Evolutionary conservation across 192 early-diverging fungal species (phyloP).

Genomic region (Entrophospora sp.): DNA sequence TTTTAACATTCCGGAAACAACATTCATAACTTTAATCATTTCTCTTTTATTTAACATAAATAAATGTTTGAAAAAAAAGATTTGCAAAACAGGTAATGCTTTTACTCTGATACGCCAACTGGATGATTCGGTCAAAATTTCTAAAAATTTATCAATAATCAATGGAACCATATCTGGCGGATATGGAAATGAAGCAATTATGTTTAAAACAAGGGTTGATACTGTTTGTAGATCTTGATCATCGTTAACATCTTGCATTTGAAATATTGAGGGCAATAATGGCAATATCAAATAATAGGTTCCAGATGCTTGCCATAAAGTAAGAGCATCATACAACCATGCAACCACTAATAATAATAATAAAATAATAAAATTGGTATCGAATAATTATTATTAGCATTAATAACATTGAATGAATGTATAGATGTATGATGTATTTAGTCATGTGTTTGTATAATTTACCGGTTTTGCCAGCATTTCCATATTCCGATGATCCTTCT

Average conservation of each 20-base stretch:
- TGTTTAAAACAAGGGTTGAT: constrained; percentile 38
- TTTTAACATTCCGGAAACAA: constrained; percentile 56
- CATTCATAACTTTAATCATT: constrained; percentile 53
- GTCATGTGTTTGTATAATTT: no score
- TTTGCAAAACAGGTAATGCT: constrained; percentile 76
- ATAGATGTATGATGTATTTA: no score
- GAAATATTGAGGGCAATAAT: constrained; percentile 47
- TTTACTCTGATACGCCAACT: constrained; percentile 76
- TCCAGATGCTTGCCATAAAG: constrained; percentile 37
- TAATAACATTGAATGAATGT: no score
- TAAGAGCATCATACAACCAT: constrained; percentile 53
- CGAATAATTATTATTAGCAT: no score
- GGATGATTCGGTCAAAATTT: constrained; percentile 35
- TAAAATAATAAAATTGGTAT: no score
- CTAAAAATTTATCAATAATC: constrained; percentile 46
- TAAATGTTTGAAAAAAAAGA: no score
- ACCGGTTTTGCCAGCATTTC: constrained; percentile 69
- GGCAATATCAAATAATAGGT: constrained; percentile 46
- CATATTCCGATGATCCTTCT: constrained; percentile 47
- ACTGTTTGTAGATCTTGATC: constrained; percentile 60
- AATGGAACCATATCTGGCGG: constrained; percentile 38
- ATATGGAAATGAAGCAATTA: constrained; percentile 44
- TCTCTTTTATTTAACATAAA: constrained; percentile 48
- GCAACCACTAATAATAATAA: constrained; percentile 50
- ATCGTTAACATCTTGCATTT: constrained; percentile 61